Evolutionary conservation across 1,284 basidiomycete species (phyloP).

Genomic region (Spongispora temasekensis): DNA sequence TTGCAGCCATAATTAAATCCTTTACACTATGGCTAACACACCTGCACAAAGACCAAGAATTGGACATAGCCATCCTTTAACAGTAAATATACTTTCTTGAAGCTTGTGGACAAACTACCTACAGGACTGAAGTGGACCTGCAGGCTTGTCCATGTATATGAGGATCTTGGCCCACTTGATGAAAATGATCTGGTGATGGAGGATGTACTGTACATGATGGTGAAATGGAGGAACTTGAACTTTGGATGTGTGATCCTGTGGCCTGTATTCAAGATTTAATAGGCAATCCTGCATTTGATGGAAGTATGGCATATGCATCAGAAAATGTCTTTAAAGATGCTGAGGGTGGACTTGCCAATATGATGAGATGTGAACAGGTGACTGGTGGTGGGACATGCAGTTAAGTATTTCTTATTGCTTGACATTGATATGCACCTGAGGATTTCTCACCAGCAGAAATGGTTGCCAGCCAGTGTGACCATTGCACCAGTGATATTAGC

Average conservation of each 20-base stretch:
- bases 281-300: background rate
- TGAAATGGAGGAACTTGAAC: background rate
- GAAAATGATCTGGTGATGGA: background rate
- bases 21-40: background rate
- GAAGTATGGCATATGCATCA: background rate
- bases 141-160: background rate
- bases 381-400: slow-evolving; percentile 6
- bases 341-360: background rate
- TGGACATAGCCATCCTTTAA: background rate
- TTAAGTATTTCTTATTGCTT: background rate
- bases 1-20: background rate
- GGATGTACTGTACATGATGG: background rate
- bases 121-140: slow-evolving; percentile 24
- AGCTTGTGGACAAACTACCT: slow-evolving; percentile 22
- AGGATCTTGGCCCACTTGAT: background rate
- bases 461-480: background rate
- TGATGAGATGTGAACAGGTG: background rate
- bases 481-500: background rate
- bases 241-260: background rate
- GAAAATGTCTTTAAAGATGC: background rate
- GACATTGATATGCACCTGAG: background rate
- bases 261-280: background rate
- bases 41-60: background rate
- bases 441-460: background rate
- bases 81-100: slow-evolving; percentile 20